A percentile compares a stretch with the other conserved stretches of the same genome.
These are phyloP conservation scores for Trichosporon faecale DNA, from an alignment of 1,284 basidiomycete genomes.

Conservation along the genomic window DNA sequence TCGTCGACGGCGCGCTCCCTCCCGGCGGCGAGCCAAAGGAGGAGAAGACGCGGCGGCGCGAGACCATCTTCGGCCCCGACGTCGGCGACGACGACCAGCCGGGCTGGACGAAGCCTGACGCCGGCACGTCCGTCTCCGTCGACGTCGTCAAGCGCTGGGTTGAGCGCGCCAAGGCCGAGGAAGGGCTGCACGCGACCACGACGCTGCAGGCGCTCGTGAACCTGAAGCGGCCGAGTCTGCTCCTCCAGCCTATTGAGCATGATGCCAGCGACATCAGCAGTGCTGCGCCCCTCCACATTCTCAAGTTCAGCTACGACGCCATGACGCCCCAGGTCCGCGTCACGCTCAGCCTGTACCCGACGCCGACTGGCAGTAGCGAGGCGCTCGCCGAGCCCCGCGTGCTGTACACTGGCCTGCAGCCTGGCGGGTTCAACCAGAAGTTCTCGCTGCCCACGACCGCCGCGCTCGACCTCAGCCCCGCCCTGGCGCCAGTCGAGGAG, in stretches of 20 bases:
- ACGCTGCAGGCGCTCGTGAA: constrained; percentile 87
- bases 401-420: constrained; percentile 68
- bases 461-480: constrained; percentile 43
- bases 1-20: constrained; percentile 40
- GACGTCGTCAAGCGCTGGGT: constrained; percentile 78
- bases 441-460: constrained; percentile 68
- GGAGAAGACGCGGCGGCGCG: constrained; percentile 56
- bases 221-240: constrained; percentile 77
- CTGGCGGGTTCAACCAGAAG: constrained; percentile 72
- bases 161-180: constrained; percentile 66
- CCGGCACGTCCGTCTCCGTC: constrained; percentile 61
- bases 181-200: constrained; percentile 75
- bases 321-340: constrained; percentile 77
- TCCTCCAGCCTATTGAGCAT: constrained; percentile 61
- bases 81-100: constrained; percentile 60
- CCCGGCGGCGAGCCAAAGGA: constrained; percentile 24
- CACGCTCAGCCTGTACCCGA: constrained; percentile 66
- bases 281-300: constrained; percentile 57
- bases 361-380: constrained; percentile 57
- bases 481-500: constrained; percentile 34
- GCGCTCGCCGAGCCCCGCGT: constrained; percentile 49
- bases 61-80: constrained; percentile 69
- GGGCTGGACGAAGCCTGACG: constrained; percentile 41
- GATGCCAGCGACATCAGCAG: constrained; percentile 44
- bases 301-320: constrained; percentile 86